Conservation (phyloP, 2,329 filamentous ascomycete species). For the Rhinocladiella similis region DNA sequence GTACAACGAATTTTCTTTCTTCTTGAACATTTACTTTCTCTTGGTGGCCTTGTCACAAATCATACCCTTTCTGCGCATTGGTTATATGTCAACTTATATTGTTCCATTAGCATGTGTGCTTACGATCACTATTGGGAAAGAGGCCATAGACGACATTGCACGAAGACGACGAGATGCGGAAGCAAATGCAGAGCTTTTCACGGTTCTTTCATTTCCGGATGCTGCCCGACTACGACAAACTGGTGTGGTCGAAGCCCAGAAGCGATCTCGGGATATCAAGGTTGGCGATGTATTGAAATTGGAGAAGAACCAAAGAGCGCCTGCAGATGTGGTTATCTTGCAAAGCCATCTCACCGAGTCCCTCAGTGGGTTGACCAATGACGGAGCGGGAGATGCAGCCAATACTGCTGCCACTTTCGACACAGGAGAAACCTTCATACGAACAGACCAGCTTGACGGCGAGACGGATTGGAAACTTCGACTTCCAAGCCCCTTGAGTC, state of each 20-base stretch:
- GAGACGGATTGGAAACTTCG: slow-evolving; percentile 99
- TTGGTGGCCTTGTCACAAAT: slow-evolving; percentile 92
- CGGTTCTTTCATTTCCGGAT: slow-evolving; percentile 64
- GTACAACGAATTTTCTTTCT: slow-evolving; percentile 99
- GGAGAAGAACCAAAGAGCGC: slow-evolving; percentile 86
- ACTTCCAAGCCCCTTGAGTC: slow-evolving; percentile 80
- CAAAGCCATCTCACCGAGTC: slow-evolving; percentile 70
- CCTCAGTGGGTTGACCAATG: slow-evolving; percentile 35
- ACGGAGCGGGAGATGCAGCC: slow-evolving; percentile 23
- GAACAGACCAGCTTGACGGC: slow-evolving; percentile 94
- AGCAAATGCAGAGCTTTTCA: slow-evolving; percentile 89
- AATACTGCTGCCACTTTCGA: slow-evolving; percentile 12
- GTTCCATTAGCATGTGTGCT: slow-evolving; percentile 90
- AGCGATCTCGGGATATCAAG: slow-evolving; percentile 82
- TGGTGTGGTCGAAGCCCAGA: slow-evolving; percentile 61
- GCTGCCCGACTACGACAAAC: slow-evolving; percentile 27
- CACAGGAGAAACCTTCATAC: slow-evolving; percentile 86
- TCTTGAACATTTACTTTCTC: slow-evolving; percentile 99
- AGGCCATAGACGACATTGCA: slow-evolving; percentile 90
- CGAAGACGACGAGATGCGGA: slow-evolving; percentile 84
- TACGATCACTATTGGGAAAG: slow-evolving; percentile 88
- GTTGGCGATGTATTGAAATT: slow-evolving; percentile 96
- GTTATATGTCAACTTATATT: slow-evolving; percentile 92
- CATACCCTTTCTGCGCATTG: slow-evolving; percentile 84
- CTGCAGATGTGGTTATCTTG: slow-evolving; percentile 89